These are phyloP conservation scores for Diversispora eburnea DNA, from an alignment of 192 early-diverging fungal genomes.

Conservation along the genomic window DNA sequence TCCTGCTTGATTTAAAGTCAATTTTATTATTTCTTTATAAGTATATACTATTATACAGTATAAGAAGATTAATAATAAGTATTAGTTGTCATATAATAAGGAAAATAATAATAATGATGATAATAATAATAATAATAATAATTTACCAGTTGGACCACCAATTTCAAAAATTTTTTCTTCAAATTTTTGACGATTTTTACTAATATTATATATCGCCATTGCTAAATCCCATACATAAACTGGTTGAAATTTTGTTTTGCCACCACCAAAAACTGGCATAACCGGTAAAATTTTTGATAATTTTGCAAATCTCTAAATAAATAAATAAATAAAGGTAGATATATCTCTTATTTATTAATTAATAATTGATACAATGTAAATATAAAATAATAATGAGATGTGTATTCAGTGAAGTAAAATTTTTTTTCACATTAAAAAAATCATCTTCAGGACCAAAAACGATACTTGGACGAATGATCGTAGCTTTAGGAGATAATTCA, in stretches of 20 bases:
- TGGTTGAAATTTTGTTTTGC: slow-evolving; percentile 34
- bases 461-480: slow-evolving; percentile 34
- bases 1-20: slow-evolving; percentile 30
- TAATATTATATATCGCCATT: slow-evolving; percentile 4
- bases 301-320: slow-evolving; percentile 31
- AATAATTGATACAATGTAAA: neutral
- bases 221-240: slow-evolving; percentile 38
- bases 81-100: neutral
- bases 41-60: slow-evolving; percentile 27
- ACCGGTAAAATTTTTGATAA: slow-evolving; percentile 32
- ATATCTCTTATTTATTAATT: no score
- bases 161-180: slow-evolving; percentile 30
- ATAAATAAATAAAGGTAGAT: no score
- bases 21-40: slow-evolving; percentile 32
- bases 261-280: slow-evolving; percentile 36
- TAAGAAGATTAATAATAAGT: neutral
- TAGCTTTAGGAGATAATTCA: slow-evolving; percentile 27
- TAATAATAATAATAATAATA: neutral
- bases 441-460: slow-evolving; percentile 39
- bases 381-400: neutral
- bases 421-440: slow-evolving; percentile 31
- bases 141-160: slow-evolving; percentile 32
- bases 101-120: neutral
- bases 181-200: neutral
- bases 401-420: neutral